Evolutionary conservation across 768 basidiomycete genomes (phyloP).

Genomic region (Floccularia luteovirens): DNA sequence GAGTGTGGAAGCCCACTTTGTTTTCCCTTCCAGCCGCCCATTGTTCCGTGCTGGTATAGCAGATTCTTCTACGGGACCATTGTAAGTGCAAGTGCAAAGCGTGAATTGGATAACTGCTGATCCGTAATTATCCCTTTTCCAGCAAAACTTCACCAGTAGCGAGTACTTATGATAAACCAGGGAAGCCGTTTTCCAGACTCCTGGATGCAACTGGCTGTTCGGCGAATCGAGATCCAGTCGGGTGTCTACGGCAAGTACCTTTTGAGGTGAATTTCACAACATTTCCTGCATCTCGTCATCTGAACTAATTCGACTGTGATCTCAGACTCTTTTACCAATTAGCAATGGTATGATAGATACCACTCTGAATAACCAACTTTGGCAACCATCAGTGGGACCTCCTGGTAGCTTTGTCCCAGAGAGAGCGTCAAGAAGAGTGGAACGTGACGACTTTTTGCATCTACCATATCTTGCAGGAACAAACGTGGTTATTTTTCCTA

Average conservation of each 20-base stretch:
- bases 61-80: constrained; percentile 46
- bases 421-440: constrained; percentile 36
- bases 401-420: constrained; percentile 38
- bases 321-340: constrained; percentile 40
- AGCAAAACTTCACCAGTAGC: constrained; percentile 45
- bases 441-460: constrained; percentile 40
- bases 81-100: constrained; percentile 26
- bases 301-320: background rate
- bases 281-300: background rate
- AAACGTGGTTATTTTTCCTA: constrained; percentile 20
- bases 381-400: constrained; percentile 50
- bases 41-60: constrained; percentile 47
- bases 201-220: constrained; percentile 37
- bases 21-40: constrained; percentile 26
- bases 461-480: constrained; percentile 51
- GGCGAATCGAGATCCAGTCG: constrained; percentile 25
- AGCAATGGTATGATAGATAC: constrained; percentile 35
- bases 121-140: background rate
- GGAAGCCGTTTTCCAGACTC: constrained; percentile 40
- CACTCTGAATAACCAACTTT: constrained; percentile 44
- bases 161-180: constrained; percentile 41
- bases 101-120: background rate
- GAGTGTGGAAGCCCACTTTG: constrained; percentile 38
- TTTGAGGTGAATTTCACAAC: constrained; percentile 28
- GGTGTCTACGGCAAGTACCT: constrained; percentile 37